Base-by-base conservation (phyloP, 257 asterid genomes). In the Fraxinus quadrangulata region DNA sequence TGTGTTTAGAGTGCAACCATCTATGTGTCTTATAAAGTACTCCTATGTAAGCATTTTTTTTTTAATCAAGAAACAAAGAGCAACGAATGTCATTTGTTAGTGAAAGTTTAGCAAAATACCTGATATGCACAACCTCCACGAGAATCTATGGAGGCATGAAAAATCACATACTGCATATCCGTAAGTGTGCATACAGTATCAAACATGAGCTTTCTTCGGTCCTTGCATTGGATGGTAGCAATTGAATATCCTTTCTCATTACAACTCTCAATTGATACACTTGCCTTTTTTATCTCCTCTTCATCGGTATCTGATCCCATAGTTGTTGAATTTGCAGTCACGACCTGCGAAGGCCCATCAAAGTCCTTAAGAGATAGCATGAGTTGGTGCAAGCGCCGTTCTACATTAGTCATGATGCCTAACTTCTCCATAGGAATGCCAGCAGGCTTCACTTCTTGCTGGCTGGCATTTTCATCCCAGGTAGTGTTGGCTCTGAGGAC, bases 151-250 rank as follows among this genome's bases (percentile, higher is more conserved):
- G 97, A 92, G 39, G 97, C 97, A 33, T 92, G 97, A 19, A 90
- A 92, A 75, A 92, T 87, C 42, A 87, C 83, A 72, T 89, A 92
- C 42, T 89, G 96, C 93, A 92, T 85, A 56, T 92, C 96, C 0
- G 87, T 84, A 6, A 92, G 94, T 0, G 97, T 92, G 86, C 96
- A 92, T 4, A 91, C 96, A 0, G 97, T 89, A 75, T 92, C 97
- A 12, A 92, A 92, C 96, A 91, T 86, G 4, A 92, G 91, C 90
- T 93, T 83, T 79, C 84, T 82, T 74, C 95, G 78, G 73, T 92
- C 97, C 82, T 79, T 90, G 88, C 95, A 84, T 66, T 83, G 78
- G 30, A 92, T 82, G 17, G 88, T 86, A 13, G 89, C 94, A 12
- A 92, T 87, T 0, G 95, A 88, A 63, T 92, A 92, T 14, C 91